Base-by-base conservation (phyloP, 768 basidiomycete species). In the Cyathus striatus region DNA sequence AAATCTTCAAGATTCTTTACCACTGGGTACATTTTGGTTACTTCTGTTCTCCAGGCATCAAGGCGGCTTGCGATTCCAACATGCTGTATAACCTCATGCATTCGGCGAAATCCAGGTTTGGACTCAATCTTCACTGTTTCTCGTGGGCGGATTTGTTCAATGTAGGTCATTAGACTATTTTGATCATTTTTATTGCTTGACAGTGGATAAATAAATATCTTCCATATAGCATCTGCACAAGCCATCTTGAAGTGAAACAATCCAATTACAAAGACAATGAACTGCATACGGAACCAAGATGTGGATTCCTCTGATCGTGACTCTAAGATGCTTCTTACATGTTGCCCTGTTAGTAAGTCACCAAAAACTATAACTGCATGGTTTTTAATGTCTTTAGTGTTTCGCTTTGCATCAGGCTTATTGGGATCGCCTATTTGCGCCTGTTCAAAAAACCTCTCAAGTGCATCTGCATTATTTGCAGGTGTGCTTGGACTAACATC, bases 191-290 rank as follows among this genome's bases (percentile, higher is more conserved):
- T 30, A 9, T 9, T 30, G 27, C 27, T n/a, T 30, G 9, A 9
- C n/a, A 9, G 9, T 9, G 27, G 27, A 30, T n/a, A 30, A 30
- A n/a, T 9, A 30, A 30, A 30, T 61, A 37, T 57, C n/a, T n/a
- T n/a, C n/a, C n/a, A n/a, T n/a, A n/a, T n/a, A n/a, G n/a, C n/a
- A n/a, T n/a, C n/a, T n/a, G n/a, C n/a, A n/a, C n/a, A n/a, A n/a
- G n/a, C n/a, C n/a, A n/a, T n/a, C n/a, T n/a, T n/a, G n/a, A n/a
- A 36, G 36, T 66, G 64, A 38, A 66, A 66, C 7, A 62, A 46
- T 2, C 64, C 64, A 23, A 53, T 47, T 0, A 70, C 46, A 36
- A 58, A 68, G 0, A 72, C 45, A 1, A 68, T 40, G 26, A 46
- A 54, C 25, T 70, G 65, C 3, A 64, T 44, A 0, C 61, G 51